Conservation (phyloP, 208 protist species). For the Trypanosoma avium region DNA sequence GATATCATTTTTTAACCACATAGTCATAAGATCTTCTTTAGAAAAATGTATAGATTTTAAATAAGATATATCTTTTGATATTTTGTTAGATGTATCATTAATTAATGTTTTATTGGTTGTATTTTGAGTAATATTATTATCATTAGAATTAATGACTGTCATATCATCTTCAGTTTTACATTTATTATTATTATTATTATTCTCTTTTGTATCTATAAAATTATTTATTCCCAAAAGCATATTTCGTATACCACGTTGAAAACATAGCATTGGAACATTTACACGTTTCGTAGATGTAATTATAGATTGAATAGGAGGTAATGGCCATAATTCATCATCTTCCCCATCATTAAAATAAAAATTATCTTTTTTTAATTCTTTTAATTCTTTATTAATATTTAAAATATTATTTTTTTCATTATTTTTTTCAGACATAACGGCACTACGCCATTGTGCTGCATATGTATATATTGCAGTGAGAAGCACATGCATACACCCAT, state of each 20-base stretch:
- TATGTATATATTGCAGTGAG: slow-evolving; percentile 23
- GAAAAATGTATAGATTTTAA: not conserved
- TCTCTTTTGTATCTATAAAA: not conserved
- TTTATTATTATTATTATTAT: not conserved
- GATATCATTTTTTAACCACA: slow-evolving; percentile 11
- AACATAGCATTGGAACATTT: slow-evolving; percentile 28
- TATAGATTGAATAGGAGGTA: slow-evolving; percentile 13
- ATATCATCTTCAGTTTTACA: not conserved
- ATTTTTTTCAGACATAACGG: no score
- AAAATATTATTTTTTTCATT: no score
- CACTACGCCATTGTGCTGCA: slow-evolving; percentile 15
- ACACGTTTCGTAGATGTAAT: slow-evolving; percentile 1
- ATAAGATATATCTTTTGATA: not conserved
- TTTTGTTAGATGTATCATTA: not conserved
- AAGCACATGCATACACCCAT: slow-evolving; percentile 25
- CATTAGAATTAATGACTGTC: no score
- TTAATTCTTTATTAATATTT: no score
- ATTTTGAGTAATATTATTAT: no score
- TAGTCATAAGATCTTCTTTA: slow-evolving; percentile 5
- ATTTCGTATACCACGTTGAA: slow-evolving; percentile 14
- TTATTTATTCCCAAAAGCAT: slow-evolving; percentile 7
- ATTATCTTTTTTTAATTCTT: no score
- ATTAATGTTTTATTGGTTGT: not conserved
- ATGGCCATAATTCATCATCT: not conserved
- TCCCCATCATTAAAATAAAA: not conserved